Conservation (phyloP, 2,329 filamentous ascomycete genomes). For the Ophiocordyceps unilateralis region DNA sequence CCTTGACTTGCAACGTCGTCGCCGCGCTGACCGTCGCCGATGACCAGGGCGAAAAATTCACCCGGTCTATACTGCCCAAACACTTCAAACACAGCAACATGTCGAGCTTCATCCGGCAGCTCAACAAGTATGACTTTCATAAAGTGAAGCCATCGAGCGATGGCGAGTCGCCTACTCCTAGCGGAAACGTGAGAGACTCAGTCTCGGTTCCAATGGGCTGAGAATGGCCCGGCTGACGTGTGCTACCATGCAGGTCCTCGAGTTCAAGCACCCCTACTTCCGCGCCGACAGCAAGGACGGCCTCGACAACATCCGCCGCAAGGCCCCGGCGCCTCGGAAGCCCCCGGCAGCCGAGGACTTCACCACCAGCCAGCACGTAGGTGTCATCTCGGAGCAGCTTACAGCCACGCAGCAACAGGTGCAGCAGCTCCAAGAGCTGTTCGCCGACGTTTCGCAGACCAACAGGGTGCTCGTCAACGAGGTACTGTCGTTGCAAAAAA, state of each 20-base stretch:
- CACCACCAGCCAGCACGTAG: slow-evolving; percentile 71
- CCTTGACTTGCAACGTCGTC: slow-evolving; percentile 1
- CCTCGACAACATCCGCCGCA: slow-evolving; percentile 87
- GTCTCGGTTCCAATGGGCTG: background rate
- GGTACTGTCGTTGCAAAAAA: slow-evolving; percentile 41
- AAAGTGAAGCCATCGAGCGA: slow-evolving; percentile 54
- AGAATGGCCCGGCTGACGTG: slow-evolving; percentile 1
- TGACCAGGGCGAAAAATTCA: slow-evolving; percentile 90
- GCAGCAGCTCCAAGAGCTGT: slow-evolving; percentile 70
- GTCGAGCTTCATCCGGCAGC: slow-evolving; percentile 84
- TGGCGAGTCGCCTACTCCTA: slow-evolving; percentile 14
- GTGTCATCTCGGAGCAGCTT: slow-evolving; percentile 73
- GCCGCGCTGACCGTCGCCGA: background rate
- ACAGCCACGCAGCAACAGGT: slow-evolving; percentile 86
- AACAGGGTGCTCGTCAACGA: slow-evolving; percentile 47
- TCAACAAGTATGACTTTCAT: slow-evolving; percentile 98
- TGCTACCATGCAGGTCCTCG: slow-evolving; percentile 29
- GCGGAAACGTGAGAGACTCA: slow-evolving; percentile 16
- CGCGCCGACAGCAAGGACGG: slow-evolving; percentile 91
- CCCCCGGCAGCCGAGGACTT: slow-evolving; percentile 49
- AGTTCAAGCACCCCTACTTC: slow-evolving; percentile 96
- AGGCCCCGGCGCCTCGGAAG: slow-evolving; percentile 84
- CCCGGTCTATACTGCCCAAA: slow-evolving; percentile 88
- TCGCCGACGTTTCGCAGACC: slow-evolving; percentile 54
- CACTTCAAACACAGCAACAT: slow-evolving; percentile 99